Base-by-base conservation (phyloP, 2,329 filamentous ascomycete genomes). In the Exophiala sp. region DNA sequence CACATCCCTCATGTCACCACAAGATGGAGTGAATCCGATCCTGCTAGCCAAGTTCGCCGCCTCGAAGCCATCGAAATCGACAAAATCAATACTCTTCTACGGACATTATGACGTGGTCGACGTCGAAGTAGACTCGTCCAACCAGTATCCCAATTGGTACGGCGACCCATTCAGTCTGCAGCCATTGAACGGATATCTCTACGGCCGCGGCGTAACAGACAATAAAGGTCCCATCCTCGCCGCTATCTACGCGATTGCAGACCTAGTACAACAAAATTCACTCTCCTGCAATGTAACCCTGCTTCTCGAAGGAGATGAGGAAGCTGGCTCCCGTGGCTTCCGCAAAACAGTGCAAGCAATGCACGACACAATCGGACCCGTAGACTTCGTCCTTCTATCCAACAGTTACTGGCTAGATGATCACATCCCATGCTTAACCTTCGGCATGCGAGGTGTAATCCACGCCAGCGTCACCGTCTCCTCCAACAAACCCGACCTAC, bases 371-470 rank as follows among this genome's bases (percentile, higher is more conserved):
- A 96, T 99, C 63, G 94, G 94, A 1, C 79, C 89, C 8, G 85
- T 99, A 2, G 92, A 99, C 71, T 97, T 94, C 77, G 94, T 99
- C 51, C 75, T 99, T 32, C 77, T 99, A 35, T 92, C 94, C 18
- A 99, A 99, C 75, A 96, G 91, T 71, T 99, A 99, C 75, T 99
- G 94, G 94, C 79, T 99, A 1, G 91, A 97, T 66, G 92, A 99
- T 66, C 87, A 95, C 62, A 91, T 95, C 2, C 94, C 94, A 0
- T 99, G 94, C 68, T 75, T 99, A 53, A 99, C 94, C 0, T 99
- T 99, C 59, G 94, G 94, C 1, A 79, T 97, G 5, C 84, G 94
- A 45, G 94, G 94, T 20, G 92, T 99, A 21, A 86, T 99, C 18
- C 92, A 97, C 68, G 92, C 91, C 4, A 96, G 90, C 0, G 81